Conservation (phyloP, 345 rosid species). For the Gynandropsis gynandra region DNA sequence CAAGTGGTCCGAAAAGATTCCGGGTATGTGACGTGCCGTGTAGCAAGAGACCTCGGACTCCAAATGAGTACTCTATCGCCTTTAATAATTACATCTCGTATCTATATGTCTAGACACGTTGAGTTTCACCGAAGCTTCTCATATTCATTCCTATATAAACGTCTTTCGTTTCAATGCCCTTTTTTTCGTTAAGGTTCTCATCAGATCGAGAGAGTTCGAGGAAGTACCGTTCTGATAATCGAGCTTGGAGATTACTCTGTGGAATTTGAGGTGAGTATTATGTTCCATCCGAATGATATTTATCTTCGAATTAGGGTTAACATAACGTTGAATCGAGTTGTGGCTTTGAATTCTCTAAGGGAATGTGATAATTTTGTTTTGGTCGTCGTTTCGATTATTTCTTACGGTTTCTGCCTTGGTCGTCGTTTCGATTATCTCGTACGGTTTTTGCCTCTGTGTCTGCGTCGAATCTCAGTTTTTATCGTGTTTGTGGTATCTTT, state of each 20-base stretch:
- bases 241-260: neutral
- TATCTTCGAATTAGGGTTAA: neutral
- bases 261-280: slow-evolving; percentile 15
- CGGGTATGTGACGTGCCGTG: too few species aligned
- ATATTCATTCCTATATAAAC: neutral
- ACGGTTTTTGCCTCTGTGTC: neutral
- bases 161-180: rapidly evolving
- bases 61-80: slow-evolving; percentile 17
- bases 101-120: too few species aligned
- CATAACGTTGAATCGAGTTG: neutral
- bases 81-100: slow-evolving; percentile 17
- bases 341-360: neutral
- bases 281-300: neutral
- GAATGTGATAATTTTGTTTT: neutral
- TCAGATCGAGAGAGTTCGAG: slow-evolving; percentile 1
- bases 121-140: slow-evolving; percentile 62
- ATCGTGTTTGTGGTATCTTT: neutral
- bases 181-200: neutral
- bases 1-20: too few species aligned
- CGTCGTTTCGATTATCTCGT: slow-evolving; percentile 12
- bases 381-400: slow-evolving; percentile 11
- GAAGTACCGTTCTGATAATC: neutral
- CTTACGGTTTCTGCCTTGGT: slow-evolving; percentile 8
- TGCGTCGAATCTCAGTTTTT: neutral
- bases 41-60: too few species aligned